phyloP scores from a whole-genome alignment of 2,329 filamentous ascomycete genomes.

The Colletotrichum karsti region DNA sequence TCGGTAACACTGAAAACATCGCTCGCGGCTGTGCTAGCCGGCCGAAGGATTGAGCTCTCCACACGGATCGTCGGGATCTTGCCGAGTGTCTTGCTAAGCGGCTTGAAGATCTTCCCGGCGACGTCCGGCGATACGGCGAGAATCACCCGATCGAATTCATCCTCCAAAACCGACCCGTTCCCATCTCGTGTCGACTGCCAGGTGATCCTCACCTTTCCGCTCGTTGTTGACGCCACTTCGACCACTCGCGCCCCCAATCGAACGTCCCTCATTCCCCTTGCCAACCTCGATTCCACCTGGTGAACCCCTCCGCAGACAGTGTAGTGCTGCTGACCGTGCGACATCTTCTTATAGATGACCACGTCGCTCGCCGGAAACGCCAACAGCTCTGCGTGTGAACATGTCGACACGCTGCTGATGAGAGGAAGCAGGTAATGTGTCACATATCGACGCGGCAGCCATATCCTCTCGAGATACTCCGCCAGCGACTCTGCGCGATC shows the following conservation, averaged over 20 bases:
- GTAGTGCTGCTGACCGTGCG: slow-evolving; percentile 58
- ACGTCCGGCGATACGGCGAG: slow-evolving; percentile 64
- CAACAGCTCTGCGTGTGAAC: slow-evolving; percentile 58
- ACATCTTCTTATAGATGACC: slow-evolving; percentile 56
- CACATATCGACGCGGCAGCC: slow-evolving; percentile 55
- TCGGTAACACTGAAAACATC: slow-evolving; percentile 18
- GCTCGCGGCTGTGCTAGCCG: background rate
- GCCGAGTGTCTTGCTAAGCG: slow-evolving; percentile 45
- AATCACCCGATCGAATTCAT: slow-evolving; percentile 59
- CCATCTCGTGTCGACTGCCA: slow-evolving; percentile 38
- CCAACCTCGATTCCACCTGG: slow-evolving; percentile 56
- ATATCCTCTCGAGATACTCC: slow-evolving; percentile 59
- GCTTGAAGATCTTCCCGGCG: slow-evolving; percentile 55
- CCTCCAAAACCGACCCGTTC: slow-evolving; percentile 30
- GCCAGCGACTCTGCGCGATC: slow-evolving; percentile 51
- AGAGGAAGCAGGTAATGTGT: slow-evolving; percentile 62
- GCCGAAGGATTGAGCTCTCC: slow-evolving; percentile 53
- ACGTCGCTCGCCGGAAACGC: slow-evolving; percentile 62
- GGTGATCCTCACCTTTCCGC: slow-evolving; percentile 38
- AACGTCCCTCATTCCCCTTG: slow-evolving; percentile 46
- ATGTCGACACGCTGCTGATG: slow-evolving; percentile 63
- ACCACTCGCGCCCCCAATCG: slow-evolving; percentile 49
- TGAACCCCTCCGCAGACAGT: slow-evolving; percentile 58
- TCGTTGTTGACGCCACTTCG: slow-evolving; percentile 38
- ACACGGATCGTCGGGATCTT: slow-evolving; percentile 58